Conservation (phyloP, 768 basidiomycete genomes). For the Obba rivulosa region DNA sequence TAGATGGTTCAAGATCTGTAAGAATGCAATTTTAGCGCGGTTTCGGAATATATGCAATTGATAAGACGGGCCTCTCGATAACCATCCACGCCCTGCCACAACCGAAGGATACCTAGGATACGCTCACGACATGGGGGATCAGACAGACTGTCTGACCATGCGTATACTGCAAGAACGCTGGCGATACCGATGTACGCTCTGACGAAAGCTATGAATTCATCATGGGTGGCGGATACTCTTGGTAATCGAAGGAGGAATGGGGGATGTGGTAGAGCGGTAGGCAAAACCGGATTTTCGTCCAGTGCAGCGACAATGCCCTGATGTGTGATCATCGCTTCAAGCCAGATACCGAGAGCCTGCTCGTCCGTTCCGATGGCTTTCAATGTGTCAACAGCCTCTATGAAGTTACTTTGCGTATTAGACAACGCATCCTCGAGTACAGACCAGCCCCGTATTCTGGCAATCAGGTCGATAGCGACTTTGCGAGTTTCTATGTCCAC, state of each 20-base stretch:
- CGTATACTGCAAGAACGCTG: constrained; percentile 63
- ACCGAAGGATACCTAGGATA: constrained; percentile 51
- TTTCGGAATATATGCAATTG: background rate
- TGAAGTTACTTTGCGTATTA: constrained; percentile 48
- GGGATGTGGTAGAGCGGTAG: constrained; percentile 29
- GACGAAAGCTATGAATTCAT: constrained; percentile 59
- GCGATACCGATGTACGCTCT: constrained; percentile 66
- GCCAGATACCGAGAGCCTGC: constrained; percentile 65
- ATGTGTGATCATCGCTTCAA: constrained; percentile 63
- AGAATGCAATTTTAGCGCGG: constrained; percentile 2
- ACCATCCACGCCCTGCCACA: constrained; percentile 66
- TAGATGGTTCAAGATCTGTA: constrained; percentile 70
- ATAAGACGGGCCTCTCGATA: constrained; percentile 58
- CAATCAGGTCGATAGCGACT: constrained; percentile 42
- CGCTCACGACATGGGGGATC: constrained; percentile 60
- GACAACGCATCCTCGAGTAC: constrained; percentile 56
- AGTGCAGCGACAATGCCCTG: constrained; percentile 44
- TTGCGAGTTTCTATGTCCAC: constrained; percentile 35
- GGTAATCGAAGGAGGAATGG: constrained; percentile 33
- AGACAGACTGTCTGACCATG: constrained; percentile 77
- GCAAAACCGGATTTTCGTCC: constrained; percentile 33
- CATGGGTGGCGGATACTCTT: constrained; percentile 32
- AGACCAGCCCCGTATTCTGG: constrained; percentile 54
- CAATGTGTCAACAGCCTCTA: constrained; percentile 42
- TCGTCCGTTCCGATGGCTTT: constrained; percentile 62